Evolutionary conservation across 1,139 yeast species (phyloP), one percentile per base, ranked within the genome.

Genomic region (Arxiozyma bovina): DNA sequence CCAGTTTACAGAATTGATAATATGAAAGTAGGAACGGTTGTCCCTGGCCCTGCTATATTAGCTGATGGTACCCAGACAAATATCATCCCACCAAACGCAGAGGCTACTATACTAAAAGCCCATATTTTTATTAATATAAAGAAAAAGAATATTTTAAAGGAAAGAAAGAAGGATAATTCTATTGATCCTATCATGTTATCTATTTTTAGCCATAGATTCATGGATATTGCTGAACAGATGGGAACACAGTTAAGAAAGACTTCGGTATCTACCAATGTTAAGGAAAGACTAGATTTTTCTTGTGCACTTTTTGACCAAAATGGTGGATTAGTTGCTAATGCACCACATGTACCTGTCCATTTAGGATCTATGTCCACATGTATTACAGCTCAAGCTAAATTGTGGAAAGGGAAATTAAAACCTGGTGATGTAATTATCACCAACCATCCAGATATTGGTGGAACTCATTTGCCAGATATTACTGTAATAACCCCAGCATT

Each of bases 161-260:
- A 50, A 22, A 57, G 76, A 64, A 59, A 75, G 68, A 63, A 74
- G 71, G 52, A 74, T 71, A 57, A 61, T 20, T 57, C 59, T n/a
- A 64, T 83, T 27, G 89, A 86, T 61, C 93, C 94, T 0, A 79
- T 87, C 53, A 80, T 83, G 63, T 70, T 87, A 48, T 84, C 93
- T 1, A 88, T 87, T 1, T 87, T 87, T 70, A 87, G 91, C 23
- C 91, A 87, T 67, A 74, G 94, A 60, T 87, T 87, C 65, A 87
- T 87, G 94, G 86, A 88, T 53, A 84, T 87, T 67, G 95, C 96
- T 4, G 95, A 87, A 63, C 94, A 87, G 65, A 87, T 87, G 96
- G 95, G 95, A 17, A 77, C 82, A 60, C 86, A 91, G 11, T 73
- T 87, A 59, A 86, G 85, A 62, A 86, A 85, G 69, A 87, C 94